Percentiles rank a stretch among this genome's conserved stretches.
These are phyloP conservation scores for Cutaneotrichosporon curvatum DNA, from an alignment of 1,284 basidiomycete genomes.

Conservation along the genomic window DNA sequence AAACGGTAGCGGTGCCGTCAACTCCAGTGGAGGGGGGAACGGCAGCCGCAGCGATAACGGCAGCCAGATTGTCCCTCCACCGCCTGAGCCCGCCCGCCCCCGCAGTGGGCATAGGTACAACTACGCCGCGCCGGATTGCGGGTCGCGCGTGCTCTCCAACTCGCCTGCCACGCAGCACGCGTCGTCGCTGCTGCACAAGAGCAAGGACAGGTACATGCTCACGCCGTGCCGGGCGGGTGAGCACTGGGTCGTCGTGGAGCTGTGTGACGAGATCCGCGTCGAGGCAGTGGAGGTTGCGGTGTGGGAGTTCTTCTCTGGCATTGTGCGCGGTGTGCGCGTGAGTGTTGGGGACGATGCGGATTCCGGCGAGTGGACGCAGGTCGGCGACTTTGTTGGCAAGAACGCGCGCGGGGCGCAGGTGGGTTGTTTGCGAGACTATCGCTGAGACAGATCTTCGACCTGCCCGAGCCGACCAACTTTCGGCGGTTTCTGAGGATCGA, in stretches of 20 bases:
- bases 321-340: slow-evolving; percentile 85
- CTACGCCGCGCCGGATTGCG: slow-evolving; percentile 88
- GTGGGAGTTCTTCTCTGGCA: slow-evolving; percentile 96
- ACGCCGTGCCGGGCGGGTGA: slow-evolving; percentile 68
- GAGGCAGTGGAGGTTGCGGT: slow-evolving; percentile 95
- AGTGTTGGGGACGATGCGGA: slow-evolving; percentile 64
- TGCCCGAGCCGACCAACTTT: slow-evolving; percentile 61
- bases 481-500: slow-evolving; percentile 92
- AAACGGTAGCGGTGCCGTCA: no score
- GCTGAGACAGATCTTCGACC: slow-evolving; percentile 61
- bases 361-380: slow-evolving; percentile 45
- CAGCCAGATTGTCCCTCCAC: no score
- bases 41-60: not conserved
- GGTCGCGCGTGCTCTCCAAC: slow-evolving; percentile 78
- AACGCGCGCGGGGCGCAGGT: slow-evolving; percentile 91
- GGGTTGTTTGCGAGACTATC: slow-evolving; percentile 25
- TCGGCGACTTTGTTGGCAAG: slow-evolving; percentile 71
- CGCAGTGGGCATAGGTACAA: slow-evolving; percentile 68
- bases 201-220: slow-evolving; percentile 94
- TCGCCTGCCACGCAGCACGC: slow-evolving; percentile 78
- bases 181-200: slow-evolving; percentile 75
- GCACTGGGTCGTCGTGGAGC: slow-evolving; percentile 88
- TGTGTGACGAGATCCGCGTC: slow-evolving; percentile 94
- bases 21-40: not conserved
- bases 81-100: slow-evolving; percentile 7